Evolutionary conservation across 495 filamentous ascomycete genomes (phyloP), one percentile per base, ranked within the genome.

Genomic region (Aspergillus indologenus): DNA sequence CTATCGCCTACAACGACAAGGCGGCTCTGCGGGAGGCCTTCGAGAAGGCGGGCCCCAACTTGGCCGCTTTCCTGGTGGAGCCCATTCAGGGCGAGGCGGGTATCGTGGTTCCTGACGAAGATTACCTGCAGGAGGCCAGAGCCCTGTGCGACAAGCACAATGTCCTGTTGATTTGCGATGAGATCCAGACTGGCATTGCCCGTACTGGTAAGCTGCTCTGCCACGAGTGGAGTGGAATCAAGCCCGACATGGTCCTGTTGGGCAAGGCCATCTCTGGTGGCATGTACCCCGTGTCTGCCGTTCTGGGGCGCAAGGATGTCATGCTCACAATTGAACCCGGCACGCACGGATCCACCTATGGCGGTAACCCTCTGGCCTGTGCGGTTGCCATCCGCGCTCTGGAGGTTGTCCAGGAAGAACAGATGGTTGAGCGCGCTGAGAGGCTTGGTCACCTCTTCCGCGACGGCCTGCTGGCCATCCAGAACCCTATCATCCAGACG

Each of bases 11-110:
- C 75, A 92, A 96, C 72, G 87, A 89, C 69, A 85, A 92, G 61
- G 81, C 83, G 17, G 90, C 94, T 58, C 73, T 99, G 44, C 86
- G 91, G 45, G 87, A 85, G 57, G 90, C 87, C 5, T 80, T 99
- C 42, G 85, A 90, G 66, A 81, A 80, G 29, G 90, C 95, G 63
- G 92, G 95, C 9, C 76, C 84, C 56, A 89, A 94, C 60, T 89
- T 91, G 24, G 94, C 94, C 46, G 94, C 90, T 17, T 95, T 99
- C 80, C 84, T 99, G 44, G 88, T 98, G 20, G 94, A 99, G 73
- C 94, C 94, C 14, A 99, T 99, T 62, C 94, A 99, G 76, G 94
- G 94, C 60, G 94, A 99, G 75, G 94, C 94, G 2, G 94, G 94
- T 44, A 96, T 99, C 24, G 89, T 98, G 17, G 95, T 99, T 18